These are phyloP conservation scores for Barbarea vulgaris DNA, from an alignment of 345 rosid species.

Conservation along the genomic window DNA sequence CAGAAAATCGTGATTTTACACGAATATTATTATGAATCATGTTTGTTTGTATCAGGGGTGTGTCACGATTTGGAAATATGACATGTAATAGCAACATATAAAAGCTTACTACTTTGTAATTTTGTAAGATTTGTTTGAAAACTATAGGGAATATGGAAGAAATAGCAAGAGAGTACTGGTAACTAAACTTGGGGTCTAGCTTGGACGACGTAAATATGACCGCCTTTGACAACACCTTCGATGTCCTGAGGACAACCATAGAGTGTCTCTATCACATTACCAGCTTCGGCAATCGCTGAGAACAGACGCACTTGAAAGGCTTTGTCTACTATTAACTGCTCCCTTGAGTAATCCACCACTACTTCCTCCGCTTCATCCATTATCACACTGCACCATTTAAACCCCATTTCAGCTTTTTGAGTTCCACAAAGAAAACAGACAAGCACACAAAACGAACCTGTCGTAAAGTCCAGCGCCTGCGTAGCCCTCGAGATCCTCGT, in stretches of 20 bases:
- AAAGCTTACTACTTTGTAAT: not conserved
- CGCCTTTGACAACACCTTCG: constrained; percentile 85
- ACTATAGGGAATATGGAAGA: not conserved
- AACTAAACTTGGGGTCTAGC: constrained; percentile 95
- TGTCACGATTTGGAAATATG: not conserved
- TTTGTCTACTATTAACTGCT: constrained; percentile 58
- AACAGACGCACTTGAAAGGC: constrained; percentile 62
- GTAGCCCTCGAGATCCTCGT: constrained; percentile 94
- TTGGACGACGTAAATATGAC: constrained; percentile 78
- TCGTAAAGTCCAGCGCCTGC: constrained; percentile 99
- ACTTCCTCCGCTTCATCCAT: constrained; percentile 86
- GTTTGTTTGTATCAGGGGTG: not conserved
- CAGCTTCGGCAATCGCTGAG: constrained; percentile 74
- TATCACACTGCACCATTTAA: constrained; percentile 71
- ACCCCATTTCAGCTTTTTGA: not conserved
- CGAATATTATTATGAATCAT: not conserved
- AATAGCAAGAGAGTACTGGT: constrained; percentile 12
- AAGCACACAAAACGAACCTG: constrained; percentile 50
- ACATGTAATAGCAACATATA: not conserved
- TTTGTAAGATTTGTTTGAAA: not conserved
- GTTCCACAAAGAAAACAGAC: not conserved
- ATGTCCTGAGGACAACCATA: constrained; percentile 92
- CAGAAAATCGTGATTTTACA: not conserved
- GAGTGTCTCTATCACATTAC: constrained; percentile 73
- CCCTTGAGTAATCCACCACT: constrained; percentile 74